Evolutionary conservation across 2,329 filamentous ascomycete genomes (phyloP), one percentile per base, ranked within the genome.

Genomic region (Gliomastix tumulicola): DNA sequence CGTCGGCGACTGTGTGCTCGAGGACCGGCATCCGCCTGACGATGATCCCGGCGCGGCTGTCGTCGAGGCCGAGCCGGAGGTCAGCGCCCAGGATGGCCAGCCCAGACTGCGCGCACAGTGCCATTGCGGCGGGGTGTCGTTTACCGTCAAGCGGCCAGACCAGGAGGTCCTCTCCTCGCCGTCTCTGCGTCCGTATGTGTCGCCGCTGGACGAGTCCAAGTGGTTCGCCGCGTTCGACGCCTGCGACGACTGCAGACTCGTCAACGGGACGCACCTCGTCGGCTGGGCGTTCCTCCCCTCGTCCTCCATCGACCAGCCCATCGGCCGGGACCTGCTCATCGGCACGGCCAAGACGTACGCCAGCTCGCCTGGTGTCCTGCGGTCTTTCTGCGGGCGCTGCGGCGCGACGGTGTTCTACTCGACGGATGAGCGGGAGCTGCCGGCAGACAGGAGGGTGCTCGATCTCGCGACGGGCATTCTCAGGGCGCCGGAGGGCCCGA

Each of bases 91-190:
- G 1, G 47, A 59, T 8, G 63, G 63, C 9, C 45, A 56, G 30
- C 59, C 68, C 25, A 47, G 58, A 15, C 55, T 73, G 10, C 57
- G 60, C 1, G 68, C 56, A 0, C 42, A 68, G 41, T 72, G 69
- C 43, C 54, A 62, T 38, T 73, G 68, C 39, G 64, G 61, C 28
- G 67, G 68, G 9, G 62, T 72, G 1, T 64, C 60, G 5, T 70
- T 72, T 45, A 63, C 61, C 6, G 52, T 72, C 21, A 45, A 53
- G 9, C 56, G 65, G 4, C 69, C 68, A 2, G 53, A 48, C 4
- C 36, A 53, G 6, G 49, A 49, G 13, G 49, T 55, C 4, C 43
- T 53, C 19, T 41, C 48, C 2, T 50, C 62, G 33, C 46, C 49
- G 5, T 8, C n/a, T 6, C 20, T 28, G 16, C 39, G 62, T 8